Percentiles rank a stretch among this genome's conserved stretches.
These are phyloP conservation scores for Penicillium waksmanii DNA, from an alignment of 495 filamentous ascomycete genomes.

Conservation along the genomic window DNA sequence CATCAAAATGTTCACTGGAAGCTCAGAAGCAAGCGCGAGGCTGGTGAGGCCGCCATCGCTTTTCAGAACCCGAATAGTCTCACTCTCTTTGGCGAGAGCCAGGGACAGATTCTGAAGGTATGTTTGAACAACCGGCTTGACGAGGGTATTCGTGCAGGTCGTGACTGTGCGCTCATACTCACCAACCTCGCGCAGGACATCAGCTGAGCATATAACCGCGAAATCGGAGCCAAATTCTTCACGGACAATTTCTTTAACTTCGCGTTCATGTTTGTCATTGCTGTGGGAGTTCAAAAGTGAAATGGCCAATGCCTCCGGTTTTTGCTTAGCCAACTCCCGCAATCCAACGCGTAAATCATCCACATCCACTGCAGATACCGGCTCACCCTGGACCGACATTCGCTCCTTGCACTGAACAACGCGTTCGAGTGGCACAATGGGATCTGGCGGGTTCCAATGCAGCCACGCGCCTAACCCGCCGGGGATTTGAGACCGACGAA, in stretches of 20 bases:
- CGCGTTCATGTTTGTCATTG: constrained; percentile 44
- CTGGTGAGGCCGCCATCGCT: constrained; percentile 53
- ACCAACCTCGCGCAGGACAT: constrained; percentile 52
- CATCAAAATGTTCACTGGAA: constrained; percentile 54
- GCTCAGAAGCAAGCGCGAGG: constrained; percentile 43
- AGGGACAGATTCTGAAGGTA: constrained; percentile 46
- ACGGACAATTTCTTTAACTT: constrained; percentile 37
- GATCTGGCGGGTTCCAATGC: constrained; percentile 49
- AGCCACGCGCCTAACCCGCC: constrained; percentile 54
- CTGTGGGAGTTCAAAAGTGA: constrained; percentile 54
- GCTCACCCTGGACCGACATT: constrained; percentile 47
- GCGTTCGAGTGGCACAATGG: constrained; percentile 52
- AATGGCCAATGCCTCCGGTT: constrained; percentile 50
- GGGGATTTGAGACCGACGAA: constrained; percentile 52
- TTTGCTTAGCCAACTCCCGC: constrained; percentile 30
- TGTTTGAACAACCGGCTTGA: constrained; percentile 52
- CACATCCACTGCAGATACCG: constrained; percentile 43
- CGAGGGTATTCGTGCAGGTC: constrained; percentile 53
- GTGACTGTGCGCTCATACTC: constrained; percentile 58
- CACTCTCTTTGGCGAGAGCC: constrained; percentile 39
- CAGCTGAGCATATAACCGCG: constrained; percentile 46
- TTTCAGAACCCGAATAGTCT: constrained; percentile 52
- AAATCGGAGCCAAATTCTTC: constrained; percentile 43
- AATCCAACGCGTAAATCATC: constrained; percentile 38
- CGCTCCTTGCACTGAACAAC: constrained; percentile 53